phyloP scores from a whole-genome alignment of 441 rosid genomes.

The Croton laevigatus region DNA sequence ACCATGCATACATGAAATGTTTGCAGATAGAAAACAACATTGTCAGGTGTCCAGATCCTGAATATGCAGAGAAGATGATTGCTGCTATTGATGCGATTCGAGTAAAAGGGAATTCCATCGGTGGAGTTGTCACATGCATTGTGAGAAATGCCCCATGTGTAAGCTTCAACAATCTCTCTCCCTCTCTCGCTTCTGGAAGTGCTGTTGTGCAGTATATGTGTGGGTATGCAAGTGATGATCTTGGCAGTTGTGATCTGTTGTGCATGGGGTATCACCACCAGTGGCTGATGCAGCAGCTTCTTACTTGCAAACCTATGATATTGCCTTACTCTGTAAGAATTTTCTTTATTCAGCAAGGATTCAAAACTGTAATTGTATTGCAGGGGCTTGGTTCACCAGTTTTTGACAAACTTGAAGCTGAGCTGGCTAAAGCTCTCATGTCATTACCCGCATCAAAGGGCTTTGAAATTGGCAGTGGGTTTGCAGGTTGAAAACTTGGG shows the following conservation, averaged over 20 bases:
- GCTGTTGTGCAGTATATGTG: background rate
- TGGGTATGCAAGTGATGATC: conserved; percentile 1
- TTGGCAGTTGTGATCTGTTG: background rate
- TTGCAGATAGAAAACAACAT: conserved; percentile 90
- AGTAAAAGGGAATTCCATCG: conserved; percentile 82
- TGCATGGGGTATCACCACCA: background rate
- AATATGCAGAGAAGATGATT: conserved; percentile 93
- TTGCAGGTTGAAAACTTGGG: conserved; percentile 59
- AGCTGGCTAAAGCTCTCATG: conserved; percentile 91
- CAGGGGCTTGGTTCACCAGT: conserved; percentile 99
- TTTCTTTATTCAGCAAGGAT: background rate
- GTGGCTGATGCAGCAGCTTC: background rate
- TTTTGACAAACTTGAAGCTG: conserved; percentile 93
- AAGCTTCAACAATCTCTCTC: conserved; percentile 25
- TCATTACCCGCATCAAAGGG: conserved; percentile 96
- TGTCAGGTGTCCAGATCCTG: conserved; percentile 94
- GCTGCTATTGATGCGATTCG: conserved; percentile 83
- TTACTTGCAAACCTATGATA: background rate
- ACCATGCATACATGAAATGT: conserved; percentile 4
- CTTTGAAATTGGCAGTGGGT: conserved; percentile 96
- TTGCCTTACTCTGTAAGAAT: background rate
- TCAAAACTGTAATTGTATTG: conserved; percentile 25
- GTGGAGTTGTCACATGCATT: conserved; percentile 96
- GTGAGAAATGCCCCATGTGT: conserved; percentile 60
- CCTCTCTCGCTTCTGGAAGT: background rate